Percentiles rank a stretch among this genome's conserved stretches.
These are phyloP conservation scores for Tricholoma matsutake DNA, from an alignment of 768 basidiomycete species.

Conservation along the genomic window DNA sequence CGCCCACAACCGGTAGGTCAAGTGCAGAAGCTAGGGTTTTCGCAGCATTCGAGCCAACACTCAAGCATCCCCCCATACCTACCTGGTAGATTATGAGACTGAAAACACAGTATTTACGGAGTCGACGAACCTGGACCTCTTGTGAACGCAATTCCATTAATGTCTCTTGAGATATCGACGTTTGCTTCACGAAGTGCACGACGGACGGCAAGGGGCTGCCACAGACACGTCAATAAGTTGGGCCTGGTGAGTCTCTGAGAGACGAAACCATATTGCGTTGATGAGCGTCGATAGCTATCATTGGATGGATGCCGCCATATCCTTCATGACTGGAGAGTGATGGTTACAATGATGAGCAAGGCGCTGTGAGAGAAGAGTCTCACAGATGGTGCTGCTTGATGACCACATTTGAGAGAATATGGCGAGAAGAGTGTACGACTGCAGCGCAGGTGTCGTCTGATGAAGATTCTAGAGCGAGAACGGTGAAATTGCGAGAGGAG, in stretches of 20 bases:
- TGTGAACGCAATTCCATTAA: slow-evolving; percentile 91
- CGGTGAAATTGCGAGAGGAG: slow-evolving; percentile 44
- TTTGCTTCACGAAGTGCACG: slow-evolving; percentile 66
- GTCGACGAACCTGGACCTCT: slow-evolving; percentile 69
- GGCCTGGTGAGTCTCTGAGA: neutral
- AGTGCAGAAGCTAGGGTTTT: slow-evolving; percentile 78
- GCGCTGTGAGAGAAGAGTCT: slow-evolving; percentile 15
- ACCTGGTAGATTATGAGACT: slow-evolving; percentile 36
- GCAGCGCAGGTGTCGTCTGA: slow-evolving; percentile 95
- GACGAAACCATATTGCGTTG: slow-evolving; percentile 66
- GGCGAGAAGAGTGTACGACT: slow-evolving; percentile 66
- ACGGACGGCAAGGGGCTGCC: slow-evolving; percentile 69
- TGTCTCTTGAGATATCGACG: slow-evolving; percentile 48
- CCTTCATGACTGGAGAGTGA: slow-evolving; percentile 44
- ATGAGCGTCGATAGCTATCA: slow-evolving; percentile 75
- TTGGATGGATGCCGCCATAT: slow-evolving; percentile 76
- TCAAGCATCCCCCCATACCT: slow-evolving; percentile 83
- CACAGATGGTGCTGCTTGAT: slow-evolving; percentile 74
- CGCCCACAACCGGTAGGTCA: slow-evolving; percentile 79
- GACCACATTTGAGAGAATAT: slow-evolving; percentile 82
- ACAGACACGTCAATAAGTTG: neutral
- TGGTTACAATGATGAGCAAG: slow-evolving; percentile 2
- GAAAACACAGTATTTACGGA: slow-evolving; percentile 4
- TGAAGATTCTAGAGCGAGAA: slow-evolving; percentile 80
- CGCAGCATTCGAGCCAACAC: slow-evolving; percentile 78